Evolutionary conservation across 1,139 yeast genomes (phyloP).

Genomic region (Entelexis paramagnoliae): DNA sequence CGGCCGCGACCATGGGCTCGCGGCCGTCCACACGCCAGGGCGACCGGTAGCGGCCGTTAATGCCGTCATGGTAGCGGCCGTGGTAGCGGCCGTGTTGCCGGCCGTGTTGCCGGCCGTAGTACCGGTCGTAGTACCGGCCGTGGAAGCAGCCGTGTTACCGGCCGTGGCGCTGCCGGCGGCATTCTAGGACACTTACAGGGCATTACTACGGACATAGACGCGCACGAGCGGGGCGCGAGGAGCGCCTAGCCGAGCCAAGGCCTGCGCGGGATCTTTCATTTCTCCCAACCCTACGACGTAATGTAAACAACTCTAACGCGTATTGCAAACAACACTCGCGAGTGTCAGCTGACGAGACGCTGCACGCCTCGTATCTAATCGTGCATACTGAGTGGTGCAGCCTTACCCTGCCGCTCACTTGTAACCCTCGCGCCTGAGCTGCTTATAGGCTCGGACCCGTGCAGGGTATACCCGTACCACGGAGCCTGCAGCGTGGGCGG

Average conservation of each 20-base stretch:
- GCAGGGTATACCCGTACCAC: not conserved
- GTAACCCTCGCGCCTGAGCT: not conserved
- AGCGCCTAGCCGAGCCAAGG: too few species aligned
- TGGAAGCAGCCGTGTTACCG: too few species aligned
- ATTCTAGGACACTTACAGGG: too few species aligned
- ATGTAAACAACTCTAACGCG: not conserved
- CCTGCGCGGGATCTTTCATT: not conserved
- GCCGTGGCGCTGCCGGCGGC: too few species aligned
- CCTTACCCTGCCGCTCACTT: not conserved
- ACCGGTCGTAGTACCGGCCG: too few species aligned
- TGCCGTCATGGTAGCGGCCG: too few species aligned
- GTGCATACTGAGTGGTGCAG: not conserved
- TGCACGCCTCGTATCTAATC: slow-evolving; percentile 11
- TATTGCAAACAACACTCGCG: not conserved
- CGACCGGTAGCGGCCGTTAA: not conserved
- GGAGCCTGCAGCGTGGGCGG: not conserved
- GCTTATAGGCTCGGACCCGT: not conserved
- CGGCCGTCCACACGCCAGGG: not conserved
- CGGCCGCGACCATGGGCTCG: slow-evolving; percentile 8
- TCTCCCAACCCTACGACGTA: slow-evolving; percentile 2
- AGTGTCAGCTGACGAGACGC: not conserved
- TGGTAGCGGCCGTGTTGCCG: too few species aligned
- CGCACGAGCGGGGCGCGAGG: too few species aligned
- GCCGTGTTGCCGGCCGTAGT: too few species aligned
- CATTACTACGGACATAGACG: too few species aligned